A percentile compares a stretch with the other conserved stretches of the same genome.
These are phyloP conservation scores for Venturiaceae sp. DNA, from an alignment of 2,329 filamentous ascomycete species.

Conservation along the genomic window DNA sequence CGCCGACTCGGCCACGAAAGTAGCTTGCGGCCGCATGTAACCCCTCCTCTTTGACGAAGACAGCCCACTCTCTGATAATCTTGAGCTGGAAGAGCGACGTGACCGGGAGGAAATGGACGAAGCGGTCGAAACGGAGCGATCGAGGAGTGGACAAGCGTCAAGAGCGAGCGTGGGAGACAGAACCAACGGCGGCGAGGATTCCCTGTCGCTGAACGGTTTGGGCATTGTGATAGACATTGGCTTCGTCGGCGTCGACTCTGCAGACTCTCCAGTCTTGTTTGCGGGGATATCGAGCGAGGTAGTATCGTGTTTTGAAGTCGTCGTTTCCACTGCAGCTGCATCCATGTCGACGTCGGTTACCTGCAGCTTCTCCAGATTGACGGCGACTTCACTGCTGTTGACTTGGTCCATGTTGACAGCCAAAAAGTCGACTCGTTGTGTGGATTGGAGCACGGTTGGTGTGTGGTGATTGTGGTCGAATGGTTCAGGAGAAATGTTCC, in stretches of 20 bases:
- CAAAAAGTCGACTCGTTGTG: not conserved
- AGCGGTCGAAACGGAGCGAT: slow-evolving; percentile 54
- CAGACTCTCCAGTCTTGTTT: not conserved
- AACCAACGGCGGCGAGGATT: slow-evolving; percentile 3
- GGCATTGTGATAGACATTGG: not conserved
- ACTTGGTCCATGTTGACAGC: not conserved
- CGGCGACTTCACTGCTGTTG: not conserved
- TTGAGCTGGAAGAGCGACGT: slow-evolving; percentile 33
- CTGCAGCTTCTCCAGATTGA: too few relatives aligned
- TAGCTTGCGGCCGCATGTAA: slow-evolving; percentile 80
- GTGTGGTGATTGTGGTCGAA: not conserved
- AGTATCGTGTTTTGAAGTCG: not conserved
- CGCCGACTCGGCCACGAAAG: slow-evolving; percentile 83
- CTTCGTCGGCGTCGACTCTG: not conserved
- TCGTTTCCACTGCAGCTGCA: not conserved
- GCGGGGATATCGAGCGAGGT: not conserved
- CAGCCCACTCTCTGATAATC: slow-evolving; percentile 26
- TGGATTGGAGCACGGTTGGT: not conserved
- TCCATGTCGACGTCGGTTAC: too few relatives aligned
- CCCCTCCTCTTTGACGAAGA: slow-evolving; percentile 50
- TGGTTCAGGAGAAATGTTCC: not conserved
- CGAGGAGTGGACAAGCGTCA: slow-evolving; percentile 47
- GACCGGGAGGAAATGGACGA: slow-evolving; percentile 39
- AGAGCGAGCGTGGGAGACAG: slow-evolving; percentile 50
- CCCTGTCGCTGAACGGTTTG: not conserved